Percentiles rank a stretch among this genome's conserved stretches.
Evolutionary conservation across 2,329 filamentous ascomycete genomes (phyloP).

Genomic region (Cercospora sesami): DNA sequence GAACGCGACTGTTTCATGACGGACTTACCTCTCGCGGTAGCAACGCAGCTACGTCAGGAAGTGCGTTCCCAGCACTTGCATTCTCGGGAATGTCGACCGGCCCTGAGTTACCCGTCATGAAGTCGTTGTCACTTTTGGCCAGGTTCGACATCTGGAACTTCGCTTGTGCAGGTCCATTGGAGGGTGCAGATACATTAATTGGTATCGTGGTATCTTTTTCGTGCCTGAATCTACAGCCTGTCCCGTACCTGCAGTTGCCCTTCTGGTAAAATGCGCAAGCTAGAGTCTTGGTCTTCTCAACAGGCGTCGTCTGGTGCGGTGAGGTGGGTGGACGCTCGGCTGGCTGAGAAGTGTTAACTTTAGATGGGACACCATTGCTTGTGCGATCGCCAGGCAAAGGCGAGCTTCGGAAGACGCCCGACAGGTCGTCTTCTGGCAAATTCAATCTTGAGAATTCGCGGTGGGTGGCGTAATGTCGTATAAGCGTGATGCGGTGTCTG

Average conservation of each 20-base stretch:
- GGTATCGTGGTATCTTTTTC: conserved; percentile 18
- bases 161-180: background rate
- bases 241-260: conserved; percentile 37
- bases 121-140: conserved; percentile 26
- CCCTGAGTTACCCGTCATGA: conserved; percentile 18
- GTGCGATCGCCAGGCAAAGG: conserved; percentile 30
- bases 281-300: background rate
- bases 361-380: background rate
- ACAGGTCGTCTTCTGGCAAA: conserved; percentile 54
- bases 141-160: conserved; percentile 19
- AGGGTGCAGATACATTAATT: background rate
- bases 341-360: background rate
- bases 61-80: background rate
- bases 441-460: conserved; percentile 55
- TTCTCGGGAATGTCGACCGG: background rate
- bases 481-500: conserved; percentile 53
- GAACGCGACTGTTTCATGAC: background rate
- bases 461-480: conserved; percentile 55
- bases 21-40: conserved; percentile 10
- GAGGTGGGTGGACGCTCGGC: background rate
- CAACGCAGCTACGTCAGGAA: background rate
- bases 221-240: conserved; percentile 33
- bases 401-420: conserved; percentile 53
- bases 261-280: conserved; percentile 34
- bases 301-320: background rate